Evolutionary conservation across 208 protist species (phyloP), one percentile per base, ranked within the genome.

Genomic region (Kentomonas sorsogonicus): DNA sequence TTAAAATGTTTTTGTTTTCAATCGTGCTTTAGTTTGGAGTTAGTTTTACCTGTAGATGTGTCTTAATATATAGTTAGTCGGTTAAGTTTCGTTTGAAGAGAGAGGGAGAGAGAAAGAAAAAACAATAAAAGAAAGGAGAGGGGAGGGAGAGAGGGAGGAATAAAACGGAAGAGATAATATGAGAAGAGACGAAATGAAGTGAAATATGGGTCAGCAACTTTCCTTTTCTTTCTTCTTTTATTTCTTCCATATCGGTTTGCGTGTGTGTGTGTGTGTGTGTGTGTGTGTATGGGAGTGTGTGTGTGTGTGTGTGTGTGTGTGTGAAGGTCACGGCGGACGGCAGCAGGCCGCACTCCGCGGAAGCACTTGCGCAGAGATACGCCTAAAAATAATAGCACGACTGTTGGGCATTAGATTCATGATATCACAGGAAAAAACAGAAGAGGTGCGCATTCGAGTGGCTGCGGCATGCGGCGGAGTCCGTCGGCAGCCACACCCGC

Each of bases 221-320:
- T 41, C 26, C 27, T 22, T 29, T 40, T 27, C 15, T 50, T 29
- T 15, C 36, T 20, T 43, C 41, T 20, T n/a, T 45, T 55, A 46
- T 55, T 53, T 62, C 20, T 43, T 13, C 16, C 3, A 3, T 4
- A 20, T 53, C n/a, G n/a, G n/a, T n/a, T n/a, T n/a, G n/a, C n/a
- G n/a, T n/a, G n/a, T n/a, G n/a, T 0, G 22, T 31, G 22, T 53
- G 20, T 44, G 48, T 6, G 5, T 53, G 20, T 40, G 20, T 53
- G 9, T 53, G 26, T 53, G 26, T 2, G 31, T 53, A 53, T 53
- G 2, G 27, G 20, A 2, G n/a, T 53, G 9, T 43, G 20, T 40
- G 9, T 15, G 22, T 2, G 18, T 53, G 9, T 39, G 5, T 40
- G 5, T 13, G 31, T n/a, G n/a, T n/a, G n/a, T n/a, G n/a, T n/a